Conservation (phyloP, 139 green algal genomes). For the Chlamydomonas sphaeroides region DNA sequence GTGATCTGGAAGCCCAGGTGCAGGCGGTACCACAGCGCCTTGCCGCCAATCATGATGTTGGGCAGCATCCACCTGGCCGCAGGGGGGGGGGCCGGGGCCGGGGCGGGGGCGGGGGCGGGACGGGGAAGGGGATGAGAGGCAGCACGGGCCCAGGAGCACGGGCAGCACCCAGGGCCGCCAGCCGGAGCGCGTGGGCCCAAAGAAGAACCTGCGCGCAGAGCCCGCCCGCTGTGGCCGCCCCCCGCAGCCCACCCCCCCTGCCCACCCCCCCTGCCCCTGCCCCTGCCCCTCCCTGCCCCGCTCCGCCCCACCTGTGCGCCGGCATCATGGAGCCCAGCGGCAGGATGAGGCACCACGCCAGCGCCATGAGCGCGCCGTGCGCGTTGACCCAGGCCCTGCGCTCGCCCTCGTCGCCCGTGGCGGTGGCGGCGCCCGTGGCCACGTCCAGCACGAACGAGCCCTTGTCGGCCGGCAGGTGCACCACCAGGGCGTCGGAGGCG, state of each 20-base stretch:
- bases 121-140: not conserved
- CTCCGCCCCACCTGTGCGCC: conserved; percentile 17
- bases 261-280: not conserved
- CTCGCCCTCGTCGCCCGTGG: not conserved
- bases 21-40: conserved; percentile 23
- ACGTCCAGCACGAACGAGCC: not conserved
- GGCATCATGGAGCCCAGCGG: conserved; percentile 32
- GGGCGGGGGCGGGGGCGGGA: not conserved
- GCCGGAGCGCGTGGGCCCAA: too few relatives aligned
- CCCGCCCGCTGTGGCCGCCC: too few relatives aligned
- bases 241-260: too few relatives aligned
- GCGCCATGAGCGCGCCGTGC: conserved; percentile 46
- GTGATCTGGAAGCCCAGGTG: conserved; percentile 19
- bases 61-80: conserved; percentile 8
- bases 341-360: conserved; percentile 42
- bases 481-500: not conserved
- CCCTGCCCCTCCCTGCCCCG: not conserved
- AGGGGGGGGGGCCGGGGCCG: not conserved
- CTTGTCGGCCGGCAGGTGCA: not conserved
- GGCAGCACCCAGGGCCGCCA: too few relatives aligned
- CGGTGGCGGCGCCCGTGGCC: not conserved
- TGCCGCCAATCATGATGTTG: not conserved
- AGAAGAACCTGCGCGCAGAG: too few relatives aligned
- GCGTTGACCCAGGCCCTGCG: conserved; percentile 27
- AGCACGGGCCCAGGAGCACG: too few relatives aligned